phyloP scores from a whole-genome alignment of 2,329 filamentous ascomycete species.

The Neofusicoccum cordaticola region DNA sequence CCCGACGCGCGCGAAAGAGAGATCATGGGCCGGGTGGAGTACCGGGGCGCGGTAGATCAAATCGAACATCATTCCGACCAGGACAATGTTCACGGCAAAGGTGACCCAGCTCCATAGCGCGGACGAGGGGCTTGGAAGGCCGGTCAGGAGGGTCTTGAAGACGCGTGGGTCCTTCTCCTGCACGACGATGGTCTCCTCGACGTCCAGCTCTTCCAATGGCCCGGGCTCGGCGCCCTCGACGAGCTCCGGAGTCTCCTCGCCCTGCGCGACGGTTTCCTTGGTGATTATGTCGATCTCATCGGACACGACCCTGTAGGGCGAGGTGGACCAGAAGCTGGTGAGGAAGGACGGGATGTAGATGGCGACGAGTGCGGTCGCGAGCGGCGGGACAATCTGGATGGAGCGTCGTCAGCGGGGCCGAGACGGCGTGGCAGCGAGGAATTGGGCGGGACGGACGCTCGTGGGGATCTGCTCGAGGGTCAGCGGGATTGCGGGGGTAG shows the following conservation, averaged over 20 bases:
- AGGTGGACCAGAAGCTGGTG: conserved; percentile 55
- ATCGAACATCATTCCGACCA: conserved; percentile 71
- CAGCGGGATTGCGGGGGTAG: not conserved
- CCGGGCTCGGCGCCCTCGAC: conserved; percentile 41
- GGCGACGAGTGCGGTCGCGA: conserved; percentile 61
- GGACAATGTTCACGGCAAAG: conserved; percentile 67
- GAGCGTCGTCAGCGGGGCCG: conserved; percentile 18
- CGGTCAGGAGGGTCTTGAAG: conserved; percentile 68
- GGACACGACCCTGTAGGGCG: conserved; percentile 56
- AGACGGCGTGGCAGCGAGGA: conserved; percentile 14
- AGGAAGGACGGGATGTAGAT: conserved; percentile 66
- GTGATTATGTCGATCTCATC: conserved; percentile 56
- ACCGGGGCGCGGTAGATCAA: conserved; percentile 71
- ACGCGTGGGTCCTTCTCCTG: conserved; percentile 56
- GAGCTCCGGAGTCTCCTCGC: conserved; percentile 28
- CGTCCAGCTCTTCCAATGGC: conserved; percentile 49
- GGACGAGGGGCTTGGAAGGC: conserved; percentile 71
- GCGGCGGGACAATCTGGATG: conserved; percentile 38
- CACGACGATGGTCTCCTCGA: conserved; percentile 62
- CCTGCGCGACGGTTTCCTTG: conserved; percentile 37
- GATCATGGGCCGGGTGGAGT: conserved; percentile 67
- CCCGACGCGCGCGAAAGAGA: conserved; percentile 83
- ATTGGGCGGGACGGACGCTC: conserved; percentile 13
- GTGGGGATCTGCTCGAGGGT: conserved; percentile 19
- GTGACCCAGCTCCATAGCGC: conserved; percentile 64